Evolutionary conservation across 495 filamentous ascomycete species (phyloP).

Genomic region (Penicillium psychrofluorescens): DNA sequence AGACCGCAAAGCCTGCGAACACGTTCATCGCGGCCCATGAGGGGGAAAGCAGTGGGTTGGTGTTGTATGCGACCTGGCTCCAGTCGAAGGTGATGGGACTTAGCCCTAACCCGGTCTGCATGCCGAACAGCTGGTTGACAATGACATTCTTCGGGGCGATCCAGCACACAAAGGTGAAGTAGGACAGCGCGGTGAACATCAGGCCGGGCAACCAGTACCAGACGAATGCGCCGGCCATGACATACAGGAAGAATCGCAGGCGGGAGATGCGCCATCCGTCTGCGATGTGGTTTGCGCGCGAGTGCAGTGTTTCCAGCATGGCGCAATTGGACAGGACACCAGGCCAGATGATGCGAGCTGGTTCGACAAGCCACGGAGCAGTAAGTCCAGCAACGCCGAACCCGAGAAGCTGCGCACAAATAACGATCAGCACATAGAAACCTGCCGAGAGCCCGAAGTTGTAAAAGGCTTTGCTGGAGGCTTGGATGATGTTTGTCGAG

Average conservation of each 20-base stretch:
- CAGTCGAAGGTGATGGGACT: conserved; percentile 76
- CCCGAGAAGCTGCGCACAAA: conserved; percentile 55
- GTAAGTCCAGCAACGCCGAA: conserved; percentile 47
- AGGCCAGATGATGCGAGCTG: conserved; percentile 81
- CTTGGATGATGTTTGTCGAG: conserved; percentile 39
- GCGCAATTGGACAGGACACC: conserved; percentile 72
- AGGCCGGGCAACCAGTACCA: conserved; percentile 84
- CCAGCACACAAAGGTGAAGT: conserved; percentile 81
- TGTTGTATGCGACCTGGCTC: conserved; percentile 82
- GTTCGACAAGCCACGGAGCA: conserved; percentile 69
- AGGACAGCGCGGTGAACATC: conserved; percentile 71
- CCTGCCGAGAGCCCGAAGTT: conserved; percentile 52
- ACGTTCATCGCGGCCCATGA: conserved; percentile 85
- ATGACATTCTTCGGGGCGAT: conserved; percentile 70
- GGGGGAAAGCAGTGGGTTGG: conserved; percentile 69
- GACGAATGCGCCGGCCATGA: conserved; percentile 46
- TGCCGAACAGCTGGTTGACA: conserved; percentile 74
- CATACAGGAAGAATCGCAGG: conserved; percentile 69
- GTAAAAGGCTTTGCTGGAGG: conserved; percentile 42
- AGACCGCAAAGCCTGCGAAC: conserved; percentile 61
- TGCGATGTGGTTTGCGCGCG: too few relatives aligned
- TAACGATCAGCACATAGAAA: conserved; percentile 52
- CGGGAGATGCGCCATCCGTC: conserved; percentile 61
- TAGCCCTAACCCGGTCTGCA: conserved; percentile 67
- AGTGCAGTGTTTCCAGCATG: conserved; percentile 73